Percentiles rank a stretch among this genome's conserved stretches.
Conservation (phyloP, 805 yeast species). For the Yarrowia sp. region DNA sequence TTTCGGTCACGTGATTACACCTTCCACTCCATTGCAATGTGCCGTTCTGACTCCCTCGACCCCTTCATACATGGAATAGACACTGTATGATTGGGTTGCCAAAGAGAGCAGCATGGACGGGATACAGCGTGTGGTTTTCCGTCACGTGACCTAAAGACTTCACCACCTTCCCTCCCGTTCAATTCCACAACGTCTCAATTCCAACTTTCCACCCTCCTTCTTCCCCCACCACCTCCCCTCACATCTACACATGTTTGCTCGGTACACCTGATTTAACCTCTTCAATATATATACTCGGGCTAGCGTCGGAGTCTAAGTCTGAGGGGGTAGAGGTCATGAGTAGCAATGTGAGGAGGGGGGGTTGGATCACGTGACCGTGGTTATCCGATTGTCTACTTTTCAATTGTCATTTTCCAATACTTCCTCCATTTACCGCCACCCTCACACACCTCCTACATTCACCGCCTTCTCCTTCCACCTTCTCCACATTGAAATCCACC, state of each 20-base stretch:
- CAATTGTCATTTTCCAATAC: no score
- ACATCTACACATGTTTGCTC: conserved; percentile 8
- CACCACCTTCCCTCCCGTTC: no score
- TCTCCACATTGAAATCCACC: conserved; percentile 20
- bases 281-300: conserved; percentile 25
- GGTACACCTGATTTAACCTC: conserved; percentile 27
- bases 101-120: not conserved
- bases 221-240: not conserved
- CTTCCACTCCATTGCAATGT: no score
- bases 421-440: no score
- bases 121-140: no score
- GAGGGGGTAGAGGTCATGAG: not conserved
- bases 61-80: not conserved
- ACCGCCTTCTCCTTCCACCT: conserved; percentile 35
- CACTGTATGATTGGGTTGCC: conserved; percentile 28
- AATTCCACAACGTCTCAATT: no score
- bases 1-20: not conserved
- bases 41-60: not conserved
- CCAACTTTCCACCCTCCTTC: no score
- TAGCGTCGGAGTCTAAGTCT: conserved; percentile 27
- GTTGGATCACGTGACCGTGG: not conserved
- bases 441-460: not conserved
- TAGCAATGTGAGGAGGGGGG: no score
- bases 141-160: no score
- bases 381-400: no score